Evolutionary conservation across 1,284 basidiomycete species (phyloP).

Genomic region (Tilletia setariae): DNA sequence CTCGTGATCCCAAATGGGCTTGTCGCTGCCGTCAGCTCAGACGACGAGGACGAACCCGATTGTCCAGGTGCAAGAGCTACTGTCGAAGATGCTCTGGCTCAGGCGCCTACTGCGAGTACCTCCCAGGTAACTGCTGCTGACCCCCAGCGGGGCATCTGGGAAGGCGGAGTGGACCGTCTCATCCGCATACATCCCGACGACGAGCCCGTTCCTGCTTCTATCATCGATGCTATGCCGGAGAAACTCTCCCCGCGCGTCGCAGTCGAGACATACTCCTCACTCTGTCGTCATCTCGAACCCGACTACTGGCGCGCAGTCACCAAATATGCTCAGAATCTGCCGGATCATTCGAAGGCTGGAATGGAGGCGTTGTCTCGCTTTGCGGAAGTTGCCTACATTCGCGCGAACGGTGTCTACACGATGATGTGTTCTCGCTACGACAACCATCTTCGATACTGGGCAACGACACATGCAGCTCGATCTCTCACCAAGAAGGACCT

Average conservation of each 20-base stretch:
- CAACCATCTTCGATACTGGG: slow-evolving; percentile 1
- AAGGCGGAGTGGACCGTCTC: not conserved
- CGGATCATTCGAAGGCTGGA: not conserved
- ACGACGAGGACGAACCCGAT: no score
- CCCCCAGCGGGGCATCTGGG: not conserved
- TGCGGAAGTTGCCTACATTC: slow-evolving; percentile 2
- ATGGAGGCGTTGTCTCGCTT: slow-evolving; percentile 14
- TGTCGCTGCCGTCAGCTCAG: no score
- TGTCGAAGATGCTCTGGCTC: no score
- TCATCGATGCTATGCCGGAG: not conserved
- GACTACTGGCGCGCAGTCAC: not conserved
- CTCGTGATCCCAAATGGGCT: no score
- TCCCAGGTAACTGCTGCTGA: not conserved
- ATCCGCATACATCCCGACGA: not conserved
- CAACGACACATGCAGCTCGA: not conserved
- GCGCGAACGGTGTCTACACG: not conserved
- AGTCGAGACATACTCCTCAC: not conserved
- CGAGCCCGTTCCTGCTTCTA: not conserved
- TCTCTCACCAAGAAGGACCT: not conserved
- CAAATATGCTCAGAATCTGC: not conserved
- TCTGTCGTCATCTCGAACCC: slow-evolving; percentile 15
- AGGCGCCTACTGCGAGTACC: no score
- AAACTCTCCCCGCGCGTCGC: not conserved
- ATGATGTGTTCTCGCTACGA: slow-evolving; percentile 10
- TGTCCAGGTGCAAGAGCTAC: no score